These are phyloP conservation scores for Leishmania gerbilli DNA, from an alignment of 208 protist genomes.

Conservation along the genomic window DNA sequence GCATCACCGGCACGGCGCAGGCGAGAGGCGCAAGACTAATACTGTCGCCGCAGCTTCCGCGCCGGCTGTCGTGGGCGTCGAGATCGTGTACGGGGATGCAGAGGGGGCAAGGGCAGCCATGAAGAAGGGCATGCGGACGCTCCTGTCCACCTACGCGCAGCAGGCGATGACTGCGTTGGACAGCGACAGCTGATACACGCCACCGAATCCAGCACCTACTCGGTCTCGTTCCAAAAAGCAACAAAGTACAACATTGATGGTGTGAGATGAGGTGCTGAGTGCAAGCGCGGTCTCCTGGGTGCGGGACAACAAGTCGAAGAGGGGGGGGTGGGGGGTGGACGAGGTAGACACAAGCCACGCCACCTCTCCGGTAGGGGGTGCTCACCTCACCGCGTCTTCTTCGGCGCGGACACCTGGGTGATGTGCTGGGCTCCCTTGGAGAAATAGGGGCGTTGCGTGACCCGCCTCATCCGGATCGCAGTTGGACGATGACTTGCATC, in stretches of 20 bases:
- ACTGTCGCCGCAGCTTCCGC: not conserved
- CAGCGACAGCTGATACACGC: not conserved
- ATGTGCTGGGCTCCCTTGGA: not conserved
- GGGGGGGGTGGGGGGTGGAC: too few species aligned
- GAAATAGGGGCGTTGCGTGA: not conserved
- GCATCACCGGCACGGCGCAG: slow-evolving; percentile 7
- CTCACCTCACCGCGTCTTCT: not conserved
- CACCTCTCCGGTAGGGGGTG: not conserved
- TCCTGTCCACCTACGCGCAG: slow-evolving; percentile 25
- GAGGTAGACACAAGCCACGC: too few species aligned
- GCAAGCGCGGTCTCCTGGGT: not conserved
- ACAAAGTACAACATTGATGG: not conserved
- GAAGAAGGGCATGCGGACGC: slow-evolving; percentile 13
- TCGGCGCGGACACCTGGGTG: not conserved
- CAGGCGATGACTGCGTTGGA: slow-evolving; percentile 12
- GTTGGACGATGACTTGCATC: not conserved
- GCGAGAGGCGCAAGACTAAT: not conserved
- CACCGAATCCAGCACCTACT: not conserved
- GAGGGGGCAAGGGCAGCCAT: slow-evolving; percentile 8
- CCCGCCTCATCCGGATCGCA: not conserved
- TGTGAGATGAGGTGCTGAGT: not conserved
- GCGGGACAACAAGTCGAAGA: not conserved
- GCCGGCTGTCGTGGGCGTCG: slow-evolving; percentile 10
- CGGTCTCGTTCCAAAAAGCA: not conserved
- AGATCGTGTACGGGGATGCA: slow-evolving; percentile 17